A percentile compares a stretch with the other conserved stretches of the same genome.
Conservation (phyloP, 2,329 filamentous ascomycete species). For the Lasiodiplodia sp. region DNA sequence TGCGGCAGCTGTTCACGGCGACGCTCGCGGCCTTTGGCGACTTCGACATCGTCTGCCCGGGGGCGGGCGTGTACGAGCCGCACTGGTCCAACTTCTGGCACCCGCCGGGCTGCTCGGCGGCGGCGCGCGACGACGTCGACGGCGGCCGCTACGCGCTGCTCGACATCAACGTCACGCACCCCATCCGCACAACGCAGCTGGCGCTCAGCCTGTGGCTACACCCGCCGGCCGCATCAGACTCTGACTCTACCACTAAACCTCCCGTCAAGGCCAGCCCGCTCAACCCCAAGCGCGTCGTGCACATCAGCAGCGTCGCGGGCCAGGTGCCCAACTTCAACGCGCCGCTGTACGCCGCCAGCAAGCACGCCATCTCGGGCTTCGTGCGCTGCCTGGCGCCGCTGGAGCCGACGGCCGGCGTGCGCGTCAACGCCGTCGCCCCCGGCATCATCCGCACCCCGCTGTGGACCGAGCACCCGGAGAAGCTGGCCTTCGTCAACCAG, state of each 20-base stretch:
- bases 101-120: conserved; percentile 48
- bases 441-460: conserved; percentile 68
- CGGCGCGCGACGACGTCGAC: conserved; percentile 44
- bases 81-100: conserved; percentile 58
- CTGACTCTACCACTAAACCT: too few species aligned
- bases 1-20: conserved; percentile 43
- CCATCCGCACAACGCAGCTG: conserved; percentile 56
- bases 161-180: conserved; percentile 59
- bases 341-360: conserved; percentile 55
- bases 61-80: conserved; percentile 59
- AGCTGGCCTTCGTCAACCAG: conserved; percentile 59
- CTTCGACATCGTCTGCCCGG: conserved; percentile 57
- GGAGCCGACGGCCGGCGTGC: conserved; percentile 58
- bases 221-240: conserved; percentile 31
- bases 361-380: conserved; percentile 56
- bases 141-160: conserved; percentile 46
- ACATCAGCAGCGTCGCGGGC: conserved; percentile 55
- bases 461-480: conserved; percentile 69
- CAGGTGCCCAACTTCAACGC: conserved; percentile 48
- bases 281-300: conserved; percentile 56
- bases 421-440: conserved; percentile 67
- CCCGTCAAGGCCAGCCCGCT: conserved; percentile 41
- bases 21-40: conserved; percentile 42
- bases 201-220: conserved; percentile 56
- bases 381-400: conserved; percentile 60